Evolutionary conservation across 129 eudicot species (phyloP).

Genomic region (Oenanthe sinensis): DNA sequence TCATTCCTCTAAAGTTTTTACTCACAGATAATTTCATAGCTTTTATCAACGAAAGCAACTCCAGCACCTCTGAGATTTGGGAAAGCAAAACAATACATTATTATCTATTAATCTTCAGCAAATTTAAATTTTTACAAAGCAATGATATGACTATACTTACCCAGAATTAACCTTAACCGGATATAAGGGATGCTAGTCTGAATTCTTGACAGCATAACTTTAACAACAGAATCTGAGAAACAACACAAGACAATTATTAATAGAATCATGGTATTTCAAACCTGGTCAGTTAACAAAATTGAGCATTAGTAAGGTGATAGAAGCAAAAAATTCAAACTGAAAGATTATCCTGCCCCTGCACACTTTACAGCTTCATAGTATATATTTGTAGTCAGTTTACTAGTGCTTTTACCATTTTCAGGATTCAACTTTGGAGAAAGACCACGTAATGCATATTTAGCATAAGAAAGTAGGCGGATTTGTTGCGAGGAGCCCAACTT

Average conservation of each 20-base stretch:
- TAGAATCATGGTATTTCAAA: neutral
- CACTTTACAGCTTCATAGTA: neutral
- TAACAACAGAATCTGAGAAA: slow-evolving; percentile 26
- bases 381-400: neutral
- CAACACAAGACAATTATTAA: neutral
- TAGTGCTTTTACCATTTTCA: slow-evolving; percentile 34
- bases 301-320: neutral
- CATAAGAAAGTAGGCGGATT: slow-evolving; percentile 59
- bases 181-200: slow-evolving; percentile 27
- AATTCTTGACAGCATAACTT: slow-evolving; percentile 26
- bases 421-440: slow-evolving; percentile 33
- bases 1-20: slow-evolving; percentile 26
- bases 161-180: slow-evolving; percentile 45
- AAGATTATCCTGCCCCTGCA: no score
- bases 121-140: neutral
- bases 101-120: neutral
- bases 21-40: slow-evolving; percentile 25
- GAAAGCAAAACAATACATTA: neutral
- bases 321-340: neutral
- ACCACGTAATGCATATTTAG: slow-evolving; percentile 65
- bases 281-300: neutral
- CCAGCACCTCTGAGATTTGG: slow-evolving; percentile 46
- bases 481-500: slow-evolving; percentile 64
- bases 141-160: slow-evolving; percentile 24
- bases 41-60: slow-evolving; percentile 37